Evolutionary conservation across 2,329 filamentous ascomycete genomes (phyloP), one percentile per base, ranked within the genome.

Genomic region (Fusarium bulbicola): DNA sequence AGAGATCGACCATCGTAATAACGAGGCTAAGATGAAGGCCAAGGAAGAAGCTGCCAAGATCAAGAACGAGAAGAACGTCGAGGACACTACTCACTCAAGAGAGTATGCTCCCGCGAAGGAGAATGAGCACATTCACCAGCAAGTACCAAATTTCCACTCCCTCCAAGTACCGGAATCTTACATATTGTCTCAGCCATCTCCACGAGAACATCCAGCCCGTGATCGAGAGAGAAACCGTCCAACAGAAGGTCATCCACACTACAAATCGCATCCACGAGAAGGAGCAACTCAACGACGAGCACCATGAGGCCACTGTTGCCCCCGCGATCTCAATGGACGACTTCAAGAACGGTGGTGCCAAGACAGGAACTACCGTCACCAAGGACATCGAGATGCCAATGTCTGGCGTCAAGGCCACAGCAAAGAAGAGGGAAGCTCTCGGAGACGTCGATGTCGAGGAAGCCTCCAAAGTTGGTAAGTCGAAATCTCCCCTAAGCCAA

Each of bases 151-250:
- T 1, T 5, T 2, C 1, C 13, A 1, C 6, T 1, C 0, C 13
- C 1, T 9, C 1, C 12, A 12, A 2, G 6, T 6, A 13, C 20
- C 4, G 1, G 13, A 5, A 4, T 18, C 62, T 71, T 14, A 71
- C 46, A 26, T 1, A 2, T 32, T 6, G 4, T 18, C 2, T 9
- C 5, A 72, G 68, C 13, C 68, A 72, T 18, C 34, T 72, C 15
- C 68, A 72, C 12, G 68, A 72, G 15, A 72, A 63, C 4, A 72
- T 72, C 9, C 68, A 72, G 36, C 68, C 68, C 16, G 68, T 72
- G 14, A 72, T 72, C 16, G 68, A 72, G 68, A 52, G 68, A 20
- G 68, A 72, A 30, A 72, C 68, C 4, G 57, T 72, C n/a, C 63
- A 72, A 7, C 63, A 72, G 26, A 72, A 72, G 52, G 68, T 72